Conservation (phyloP, 371 early-diverging fungal species). For the Apophysomyces sp. region DNA sequence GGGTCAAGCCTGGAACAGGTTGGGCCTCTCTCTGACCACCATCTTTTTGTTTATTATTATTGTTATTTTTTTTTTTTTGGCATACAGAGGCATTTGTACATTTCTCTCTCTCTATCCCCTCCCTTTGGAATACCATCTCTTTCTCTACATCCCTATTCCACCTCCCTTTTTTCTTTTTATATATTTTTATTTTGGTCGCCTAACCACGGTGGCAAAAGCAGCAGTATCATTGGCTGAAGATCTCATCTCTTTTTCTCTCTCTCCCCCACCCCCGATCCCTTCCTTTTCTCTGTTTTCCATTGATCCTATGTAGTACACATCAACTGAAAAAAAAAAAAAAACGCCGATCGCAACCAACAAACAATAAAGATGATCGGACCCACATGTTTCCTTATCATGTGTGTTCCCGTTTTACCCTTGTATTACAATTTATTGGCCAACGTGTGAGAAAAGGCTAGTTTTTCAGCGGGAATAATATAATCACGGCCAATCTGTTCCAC, state of each 20-base stretch:
- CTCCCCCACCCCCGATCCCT: not conserved
- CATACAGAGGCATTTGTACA: too few relatives aligned
- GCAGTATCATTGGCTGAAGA: not conserved
- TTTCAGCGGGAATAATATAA: slow-evolving; percentile 1
- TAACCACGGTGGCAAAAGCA: not conserved
- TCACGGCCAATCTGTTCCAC: slow-evolving; percentile 1
- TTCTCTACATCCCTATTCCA: not conserved
- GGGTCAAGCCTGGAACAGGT: slow-evolving; percentile 31
- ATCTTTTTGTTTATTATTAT: not conserved
- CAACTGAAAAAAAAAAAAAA: not conserved
- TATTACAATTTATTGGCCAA: not conserved
- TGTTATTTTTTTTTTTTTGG: too few relatives aligned
- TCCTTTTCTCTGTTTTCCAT: not conserved
- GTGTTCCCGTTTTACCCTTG: not conserved
- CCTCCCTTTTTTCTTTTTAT: not conserved
- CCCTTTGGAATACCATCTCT: too few relatives aligned
- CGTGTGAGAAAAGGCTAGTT: not conserved
- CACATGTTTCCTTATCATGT: not conserved
- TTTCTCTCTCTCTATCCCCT: not conserved
- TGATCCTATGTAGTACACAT: not conserved
- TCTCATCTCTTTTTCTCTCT: not conserved
- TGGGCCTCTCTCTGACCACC: slow-evolving; percentile 12
- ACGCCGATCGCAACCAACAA: not conserved
- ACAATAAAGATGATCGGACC: not conserved
- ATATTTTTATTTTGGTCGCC: not conserved